Base-by-base conservation (phyloP, 2,329 filamentous ascomycete genomes). In the Ophiosphaerella herpotricha region DNA sequence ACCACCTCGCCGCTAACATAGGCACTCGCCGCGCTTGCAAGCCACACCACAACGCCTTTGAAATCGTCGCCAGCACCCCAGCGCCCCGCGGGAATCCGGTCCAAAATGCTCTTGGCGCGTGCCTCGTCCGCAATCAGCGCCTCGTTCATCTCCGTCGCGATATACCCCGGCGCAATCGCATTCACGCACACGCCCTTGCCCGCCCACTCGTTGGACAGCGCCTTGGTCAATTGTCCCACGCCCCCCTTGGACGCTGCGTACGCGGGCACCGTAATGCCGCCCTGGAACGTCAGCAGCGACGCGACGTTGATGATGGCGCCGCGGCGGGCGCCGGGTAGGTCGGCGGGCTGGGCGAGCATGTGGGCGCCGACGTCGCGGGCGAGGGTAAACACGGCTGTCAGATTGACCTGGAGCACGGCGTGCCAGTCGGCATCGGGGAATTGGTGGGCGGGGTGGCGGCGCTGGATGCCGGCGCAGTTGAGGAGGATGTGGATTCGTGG, bases 101-200 rank as follows among this genome's bases (percentile, higher is more conserved):
- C 85, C 66, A 89, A 81, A 61, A 96, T 96, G 64, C 87, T 87
- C 57, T 80, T 83, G 52, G 88, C 81, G 32, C 91, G 78, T 60
- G 82, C 83, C 63, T 82, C 74, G 72, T 96, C 86, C 43, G 86
- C 82, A 37, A 96, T 83, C 66, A 97, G 74, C 2, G 91, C 91
- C 58, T 81, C 82, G 71, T 96, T 97, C 92, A 96, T 96, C 53
- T 96, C 91, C n/a, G 91, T 96, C 42, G 84, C 89, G 62, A 96
- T 90, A 73, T 96, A 96, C 0, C 91, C 91, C 0, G 91, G 91
- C 2, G 91, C 91, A 67, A 96, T 90, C 7, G 88, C 90, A 72
- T 96, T 96, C 35, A 96, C 91, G 1, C 83, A 90, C 54, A 96
- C 82, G 2, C 91, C 91, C 65, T 85, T 82, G n/a, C 78, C 73